Base-by-base conservation (phyloP, 345 rosid species). In the Leavenworthia alabamica region DNA sequence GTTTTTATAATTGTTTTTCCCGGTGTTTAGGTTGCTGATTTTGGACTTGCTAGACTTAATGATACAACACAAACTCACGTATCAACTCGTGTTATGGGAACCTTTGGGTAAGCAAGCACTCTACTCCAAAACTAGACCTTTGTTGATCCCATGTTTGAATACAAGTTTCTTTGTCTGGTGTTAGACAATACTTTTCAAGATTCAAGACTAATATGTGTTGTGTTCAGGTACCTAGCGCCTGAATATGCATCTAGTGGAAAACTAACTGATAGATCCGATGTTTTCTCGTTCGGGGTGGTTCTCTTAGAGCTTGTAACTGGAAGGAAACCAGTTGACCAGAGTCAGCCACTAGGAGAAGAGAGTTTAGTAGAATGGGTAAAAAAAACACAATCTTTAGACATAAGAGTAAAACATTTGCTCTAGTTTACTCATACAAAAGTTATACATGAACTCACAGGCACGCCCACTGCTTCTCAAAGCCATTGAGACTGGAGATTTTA, bases 201-300 rank as follows among this genome's bases (percentile, higher is more conserved):
- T 22, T 52, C 35, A 46, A 45, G 49, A 14, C 43, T 58, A 37
- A 52, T 11, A 36, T 61, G 14, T 37, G 20, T 36, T 20, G 12
- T 45, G 70, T 78, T 56, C 77, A 94, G 99, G 82, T 93, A 93
- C 65, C 56, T 93, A 54, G 99, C 99, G 14, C 97, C 99, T 2
- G 99, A 89, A 76, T 90, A 94, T 78, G 99, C 99, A 51, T 78
- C 88, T 2, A 94, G 97, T 63, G 99, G 99, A 49, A 94, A 94
- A 59, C 29, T 94, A 71, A 90, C 96, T 3, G 97, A 90, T 72
- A 82, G 92, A 73, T 94, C 97, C 0, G 99, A 94, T 58, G 99
- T 90, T 39, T 90, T 64, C 82, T 94, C 99, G 27, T 94, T 90
- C 43, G 99, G 95, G 49, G 99, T 94, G 27, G 95, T 90, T 63